phyloP scores from a whole-genome alignment of 2,329 filamentous ascomycete genomes.

The Neofusicoccum sp. region DNA sequence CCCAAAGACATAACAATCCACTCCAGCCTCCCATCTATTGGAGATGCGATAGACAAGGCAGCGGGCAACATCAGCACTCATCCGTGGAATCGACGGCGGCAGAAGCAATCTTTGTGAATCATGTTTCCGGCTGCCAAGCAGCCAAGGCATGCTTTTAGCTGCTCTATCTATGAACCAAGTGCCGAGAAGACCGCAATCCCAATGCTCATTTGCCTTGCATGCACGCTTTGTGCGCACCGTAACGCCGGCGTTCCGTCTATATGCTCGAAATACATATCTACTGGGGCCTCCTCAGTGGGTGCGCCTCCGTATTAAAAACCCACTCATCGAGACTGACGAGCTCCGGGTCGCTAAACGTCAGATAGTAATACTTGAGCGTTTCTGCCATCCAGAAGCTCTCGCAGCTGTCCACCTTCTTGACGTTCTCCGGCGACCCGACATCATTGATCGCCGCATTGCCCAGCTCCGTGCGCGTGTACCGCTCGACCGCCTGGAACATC shows the following conservation, averaged over 20 bases:
- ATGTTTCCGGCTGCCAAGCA: too few species aligned
- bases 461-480: conserved; percentile 62
- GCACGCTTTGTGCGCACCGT: neutral
- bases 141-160: too few species aligned
- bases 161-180: too few species aligned
- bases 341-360: conserved; percentile 73
- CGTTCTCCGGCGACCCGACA: conserved; percentile 48
- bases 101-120: too few species aligned
- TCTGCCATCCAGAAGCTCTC: conserved; percentile 89
- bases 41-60: too few species aligned
- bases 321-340: conserved; percentile 68
- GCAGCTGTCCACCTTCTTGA: conserved; percentile 30
- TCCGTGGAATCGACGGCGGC: too few species aligned
- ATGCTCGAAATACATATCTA: neutral
- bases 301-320: conserved; percentile 63
- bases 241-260: conserved; percentile 6
- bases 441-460: conserved; percentile 68
- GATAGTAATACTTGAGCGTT: conserved; percentile 90
- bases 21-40: neutral
- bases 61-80: too few species aligned
- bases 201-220: neutral
- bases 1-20: neutral
- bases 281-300: conserved; percentile 50
- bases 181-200: neutral
- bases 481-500: conserved; percentile 75